Percentiles rank a stretch among this genome's conserved stretches.
These are phyloP conservation scores for Lagenidium giganteum DNA, from an alignment of 352 stramenopile genomes.

Conservation along the genomic window DNA sequence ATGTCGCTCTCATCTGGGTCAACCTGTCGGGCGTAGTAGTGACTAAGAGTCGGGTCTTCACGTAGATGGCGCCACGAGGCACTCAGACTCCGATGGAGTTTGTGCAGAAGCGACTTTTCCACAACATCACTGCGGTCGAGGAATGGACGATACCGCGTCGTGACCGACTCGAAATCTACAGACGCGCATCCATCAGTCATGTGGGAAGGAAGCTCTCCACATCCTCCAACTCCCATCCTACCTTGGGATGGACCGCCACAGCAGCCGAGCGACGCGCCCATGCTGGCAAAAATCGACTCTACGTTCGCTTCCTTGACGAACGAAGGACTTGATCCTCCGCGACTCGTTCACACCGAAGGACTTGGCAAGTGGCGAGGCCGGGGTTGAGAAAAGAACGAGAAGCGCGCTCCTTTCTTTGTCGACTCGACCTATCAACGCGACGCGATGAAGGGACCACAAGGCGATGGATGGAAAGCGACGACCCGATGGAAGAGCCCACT, in stretches of 20 bases:
- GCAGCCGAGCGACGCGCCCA: conserved; percentile 59
- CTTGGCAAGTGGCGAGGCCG: no score
- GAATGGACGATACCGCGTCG: conserved; percentile 13
- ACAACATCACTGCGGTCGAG: conserved; percentile 14
- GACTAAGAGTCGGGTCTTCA: conserved; percentile 8
- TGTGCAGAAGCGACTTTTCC: conserved; percentile 37
- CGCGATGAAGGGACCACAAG: no score
- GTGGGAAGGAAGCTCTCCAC: no score
- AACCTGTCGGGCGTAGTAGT: conserved; percentile 6
- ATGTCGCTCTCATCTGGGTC: conserved; percentile 16
- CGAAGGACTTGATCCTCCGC: no score
- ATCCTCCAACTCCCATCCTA: conserved; percentile 5
- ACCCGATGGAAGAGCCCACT: no score
- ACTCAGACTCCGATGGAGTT: conserved; percentile 52
- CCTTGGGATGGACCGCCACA: conserved; percentile 24
- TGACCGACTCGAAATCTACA: conserved; percentile 13
- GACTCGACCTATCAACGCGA: no score
- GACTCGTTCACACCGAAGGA: no score
- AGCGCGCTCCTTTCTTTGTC: no score
- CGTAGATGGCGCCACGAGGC: conserved; percentile 16
- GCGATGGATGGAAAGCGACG: no score
- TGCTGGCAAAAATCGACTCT: conserved; percentile 14
- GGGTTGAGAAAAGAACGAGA: no score
- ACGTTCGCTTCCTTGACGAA: no score
- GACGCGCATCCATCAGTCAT: conserved; percentile 1